Evolutionary conservation across 345 rosid species (phyloP).

Genomic region (Eucalyptus sp.): DNA sequence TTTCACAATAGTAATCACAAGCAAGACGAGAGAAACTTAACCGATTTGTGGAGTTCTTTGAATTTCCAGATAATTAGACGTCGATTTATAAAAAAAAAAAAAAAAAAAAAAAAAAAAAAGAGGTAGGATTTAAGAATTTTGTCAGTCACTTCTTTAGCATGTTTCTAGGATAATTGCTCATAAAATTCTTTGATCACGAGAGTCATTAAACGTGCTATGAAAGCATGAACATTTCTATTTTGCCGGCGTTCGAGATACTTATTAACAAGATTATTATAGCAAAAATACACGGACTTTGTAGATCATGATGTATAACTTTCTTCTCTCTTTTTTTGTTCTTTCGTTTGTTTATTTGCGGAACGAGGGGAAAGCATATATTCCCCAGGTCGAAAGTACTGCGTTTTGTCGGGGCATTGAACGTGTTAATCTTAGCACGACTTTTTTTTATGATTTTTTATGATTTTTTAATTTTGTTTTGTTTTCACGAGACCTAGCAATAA

Average conservation of each 20-base stretch:
- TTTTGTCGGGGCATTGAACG: neutral
- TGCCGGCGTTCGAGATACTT: neutral
- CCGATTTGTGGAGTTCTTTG: neutral
- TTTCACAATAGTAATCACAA: neutral
- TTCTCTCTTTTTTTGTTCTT: neutral
- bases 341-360: neutral
- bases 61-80: neutral
- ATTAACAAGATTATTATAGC: neutral
- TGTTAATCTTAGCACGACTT: neutral
- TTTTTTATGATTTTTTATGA: neutral
- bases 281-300: neutral
- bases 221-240: neutral
- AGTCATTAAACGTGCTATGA: too few relatives aligned
- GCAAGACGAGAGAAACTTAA: neutral
- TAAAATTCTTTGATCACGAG: neutral
- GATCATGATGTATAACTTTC: neutral
- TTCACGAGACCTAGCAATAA: neutral
- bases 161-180: neutral
- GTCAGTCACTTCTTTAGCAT: neutral
- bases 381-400: neutral
- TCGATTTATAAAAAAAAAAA: rapidly evolving
- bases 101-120: too few relatives aligned
- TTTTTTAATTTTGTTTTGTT: neutral
- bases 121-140: rapidly evolving
- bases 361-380: neutral